Base-by-base conservation (phyloP, 805 yeast genomes). In the Dipodascus geniculatus region DNA sequence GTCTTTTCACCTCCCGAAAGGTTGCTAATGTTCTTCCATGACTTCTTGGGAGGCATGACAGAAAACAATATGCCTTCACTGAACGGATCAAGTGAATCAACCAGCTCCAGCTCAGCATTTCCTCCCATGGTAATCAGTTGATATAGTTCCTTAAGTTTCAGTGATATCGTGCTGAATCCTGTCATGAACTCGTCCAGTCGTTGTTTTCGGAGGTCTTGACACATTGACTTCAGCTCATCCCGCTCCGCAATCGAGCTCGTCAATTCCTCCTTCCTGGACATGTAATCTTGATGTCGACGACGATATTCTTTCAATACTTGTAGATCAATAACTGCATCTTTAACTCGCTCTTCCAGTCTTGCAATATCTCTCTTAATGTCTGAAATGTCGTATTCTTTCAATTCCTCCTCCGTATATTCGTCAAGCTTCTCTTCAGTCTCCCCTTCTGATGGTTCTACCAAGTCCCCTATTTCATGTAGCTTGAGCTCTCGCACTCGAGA, bases 91-190 rank as follows among this genome's bases (percentile, higher is more conserved):
- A 91, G 76, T 56, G 95, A 85, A 65, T 93, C 99, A 19, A 89
- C 97, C 48, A 91, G 75, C 67, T 93, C 99, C 35, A 93, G 74
- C 67, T 93, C 99, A 0, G 99, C 99, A 71, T 91, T 93, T 33
- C 99, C 99, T 23, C 99, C 99, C 95, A 91, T 89, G 0, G 99
- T 93, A 56, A 93, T 93, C 95, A 93, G 87, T 64, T 90, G 95
- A 63, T 93, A 93, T 98, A 93, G 90, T 62, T 88, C 96, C 66
- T 91, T 93, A 58, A 93, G 76, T 3, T 96, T 86, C 65, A 82
- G 74, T 1, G 97, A 88, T 24, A 93, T 93, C 20, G 81, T 76
- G 59, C 82, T 79, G 71, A 95, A 93, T 0, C 99, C 99, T 57
- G 79, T 80, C 95, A 89, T 89, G 64, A 93, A 93, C 67, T 93